phyloP scores from a whole-genome alignment of 2,329 filamentous ascomycete genomes.

The Pseudocercospora pini-densiflorae region DNA sequence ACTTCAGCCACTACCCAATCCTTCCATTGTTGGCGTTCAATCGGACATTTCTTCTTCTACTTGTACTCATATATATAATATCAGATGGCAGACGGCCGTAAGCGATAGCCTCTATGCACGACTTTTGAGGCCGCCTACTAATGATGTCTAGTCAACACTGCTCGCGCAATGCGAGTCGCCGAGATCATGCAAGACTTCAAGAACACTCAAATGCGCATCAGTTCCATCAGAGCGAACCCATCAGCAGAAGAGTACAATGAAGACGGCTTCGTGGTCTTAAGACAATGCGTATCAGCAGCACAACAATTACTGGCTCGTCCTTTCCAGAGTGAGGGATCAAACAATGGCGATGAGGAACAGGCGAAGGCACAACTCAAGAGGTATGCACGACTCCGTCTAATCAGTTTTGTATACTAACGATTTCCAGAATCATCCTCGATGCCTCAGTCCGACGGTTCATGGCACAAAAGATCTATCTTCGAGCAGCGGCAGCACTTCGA shows the following conservation, averaged over 20 bases:
- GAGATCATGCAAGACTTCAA: constrained; percentile 70
- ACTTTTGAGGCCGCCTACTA: constrained; percentile 4
- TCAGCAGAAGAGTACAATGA: constrained; percentile 61
- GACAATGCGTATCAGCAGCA: constrained; percentile 60
- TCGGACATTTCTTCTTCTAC: constrained; percentile 12
- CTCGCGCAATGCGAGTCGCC: constrained; percentile 64
- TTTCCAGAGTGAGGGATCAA: constrained; percentile 43
- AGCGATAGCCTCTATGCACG: constrained; percentile 12
- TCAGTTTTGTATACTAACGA: background rate
- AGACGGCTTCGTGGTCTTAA: constrained; percentile 62
- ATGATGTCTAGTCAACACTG: constrained; percentile 61
- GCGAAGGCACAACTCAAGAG: constrained; percentile 61
- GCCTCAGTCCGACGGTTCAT: constrained; percentile 64
- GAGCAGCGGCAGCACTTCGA: constrained; percentile 60
- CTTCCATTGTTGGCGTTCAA: constrained; percentile 5
- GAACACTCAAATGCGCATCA: constrained; percentile 62
- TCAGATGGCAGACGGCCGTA: constrained; percentile 62
- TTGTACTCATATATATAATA: background rate
- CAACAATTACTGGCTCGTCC: constrained; percentile 59
- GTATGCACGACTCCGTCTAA: constrained; percentile 42
- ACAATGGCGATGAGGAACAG: constrained; percentile 50
- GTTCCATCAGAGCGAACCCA: constrained; percentile 55
- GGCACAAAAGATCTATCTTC: constrained; percentile 65
- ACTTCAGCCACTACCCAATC: constrained; percentile 6
- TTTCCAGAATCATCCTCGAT: constrained; percentile 63